Evolutionary conservation across 2,329 filamentous ascomycete genomes (phyloP).

Genomic region (Colletotrichum noveboracense): DNA sequence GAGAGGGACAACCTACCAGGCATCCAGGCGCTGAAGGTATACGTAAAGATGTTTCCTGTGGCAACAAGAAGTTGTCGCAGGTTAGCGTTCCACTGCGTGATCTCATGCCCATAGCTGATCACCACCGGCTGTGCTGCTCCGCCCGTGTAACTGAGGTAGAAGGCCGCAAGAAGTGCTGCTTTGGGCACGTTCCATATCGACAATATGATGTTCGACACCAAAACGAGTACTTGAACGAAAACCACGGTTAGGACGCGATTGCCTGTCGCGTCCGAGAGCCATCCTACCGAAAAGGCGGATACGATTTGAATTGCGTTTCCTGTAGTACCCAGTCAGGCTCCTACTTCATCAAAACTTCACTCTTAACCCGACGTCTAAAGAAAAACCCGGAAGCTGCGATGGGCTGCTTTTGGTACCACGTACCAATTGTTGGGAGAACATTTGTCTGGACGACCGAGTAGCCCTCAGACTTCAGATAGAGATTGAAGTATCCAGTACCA

Average conservation of each 20-base stretch:
- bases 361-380: too few relatives aligned
- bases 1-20: background rate
- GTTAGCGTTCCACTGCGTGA: slow-evolving; percentile 1
- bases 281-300: background rate
- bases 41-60: background rate
- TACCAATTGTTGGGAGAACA: slow-evolving; percentile 42
- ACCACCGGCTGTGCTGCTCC: background rate
- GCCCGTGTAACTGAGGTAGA: background rate
- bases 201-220: slow-evolving; percentile 26
- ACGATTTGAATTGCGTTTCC: background rate
- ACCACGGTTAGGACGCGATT: background rate
- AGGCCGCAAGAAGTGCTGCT: slow-evolving; percentile 1
- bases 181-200: slow-evolving; percentile 25
- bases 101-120: slow-evolving; percentile 2
- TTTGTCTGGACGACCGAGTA: slow-evolving; percentile 54
- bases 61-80: slow-evolving; percentile 2
- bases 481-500: slow-evolving; percentile 28
- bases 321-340: background rate
- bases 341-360: too few relatives aligned
- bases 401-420: too few relatives aligned
- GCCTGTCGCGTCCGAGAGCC: background rate
- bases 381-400: too few relatives aligned
- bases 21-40: slow-evolving; percentile 1
- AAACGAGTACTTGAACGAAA: slow-evolving; percentile 6
- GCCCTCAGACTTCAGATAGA: slow-evolving; percentile 46